Base-by-base conservation (phyloP, 1,139 yeast genomes). In the Candida tetrigidarum region DNA sequence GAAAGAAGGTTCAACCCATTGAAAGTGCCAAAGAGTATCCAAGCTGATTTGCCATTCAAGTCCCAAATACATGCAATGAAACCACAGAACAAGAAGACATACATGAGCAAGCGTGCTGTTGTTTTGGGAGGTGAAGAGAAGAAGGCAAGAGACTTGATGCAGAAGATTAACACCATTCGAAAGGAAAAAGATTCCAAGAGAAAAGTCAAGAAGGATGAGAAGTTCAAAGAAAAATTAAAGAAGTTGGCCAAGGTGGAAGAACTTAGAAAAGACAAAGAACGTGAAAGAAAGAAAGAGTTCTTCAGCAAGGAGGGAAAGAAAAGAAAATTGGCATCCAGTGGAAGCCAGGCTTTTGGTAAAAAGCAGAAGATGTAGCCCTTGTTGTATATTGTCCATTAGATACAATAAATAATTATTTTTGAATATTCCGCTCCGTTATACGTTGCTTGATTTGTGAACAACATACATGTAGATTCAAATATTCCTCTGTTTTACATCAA, bases 111-210 rank as follows among this genome's bases (percentile, higher is more conserved):
- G 74, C 83, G 99, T 61, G 99, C 99, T 1, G 97, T 93, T 46
- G 95, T 92, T 3, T 72, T 92, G 42, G 88, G 86, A 37, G 96
- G 95, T 20, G 97, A 91, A 49, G 98, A 92, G 64, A 90, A 89
- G 84, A 88, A 89, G 71, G 93, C 96, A 18, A 81, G 98, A 56
- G 86, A 90, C 35, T 79, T 93, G 67, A 81, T 93, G 78, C 95
- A 86, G 64, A 89, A 89, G 69, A 84, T 93, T 45, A 81, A 87
- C 55, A 89, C 97, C 0, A 73, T 95, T 44, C 81, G 89, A 56
- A 88, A 84, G 58, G 96, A 87, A 48, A 93, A 93, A 71, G 97
- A 89, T 32, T 78, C 82, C 41, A 91, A 87, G 80, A 81, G 86
- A 53, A 78, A 73, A 56, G 74, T 80, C 27, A 91, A 90, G 72